Conservation (phyloP, 192 early-diverging fungal genomes). For the Podila clonocystis region DNA sequence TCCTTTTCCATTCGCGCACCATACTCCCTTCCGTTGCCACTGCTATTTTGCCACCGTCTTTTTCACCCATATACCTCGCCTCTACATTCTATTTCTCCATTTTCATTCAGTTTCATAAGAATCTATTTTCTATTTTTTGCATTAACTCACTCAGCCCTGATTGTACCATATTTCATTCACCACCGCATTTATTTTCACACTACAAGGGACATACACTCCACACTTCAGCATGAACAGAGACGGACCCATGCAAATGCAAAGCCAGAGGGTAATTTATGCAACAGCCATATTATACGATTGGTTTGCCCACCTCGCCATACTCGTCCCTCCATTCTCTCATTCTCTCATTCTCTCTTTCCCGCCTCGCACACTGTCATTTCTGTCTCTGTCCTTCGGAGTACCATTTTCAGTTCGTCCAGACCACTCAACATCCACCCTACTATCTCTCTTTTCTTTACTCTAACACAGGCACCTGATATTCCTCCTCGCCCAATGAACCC, state of each 20-base stretch:
- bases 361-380: too few species aligned
- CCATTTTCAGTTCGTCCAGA: neutral
- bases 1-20: too few species aligned
- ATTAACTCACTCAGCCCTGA: neutral
- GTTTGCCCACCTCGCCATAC: too few species aligned
- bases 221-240: neutral
- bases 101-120: neutral
- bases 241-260: neutral
- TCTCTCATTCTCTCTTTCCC: too few species aligned
- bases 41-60: too few species aligned
- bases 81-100: too few species aligned
- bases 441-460: neutral
- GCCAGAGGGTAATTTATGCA: neutral
- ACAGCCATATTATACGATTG: too few species aligned
- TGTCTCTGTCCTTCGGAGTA: too few species aligned
- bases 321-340: too few species aligned
- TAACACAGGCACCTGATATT: constrained; percentile 2
- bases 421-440: neutral
- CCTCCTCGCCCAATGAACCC: constrained; percentile 19
- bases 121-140: neutral
- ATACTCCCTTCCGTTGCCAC: neutral
- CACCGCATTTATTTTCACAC: neutral
- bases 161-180: too few species aligned
- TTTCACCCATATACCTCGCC: too few species aligned
- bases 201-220: neutral